Percentiles rank a stretch among this genome's conserved stretches.
Conservation (phyloP, 805 yeast genomes). For the Cyberlindnera euphorbiiphila region DNA sequence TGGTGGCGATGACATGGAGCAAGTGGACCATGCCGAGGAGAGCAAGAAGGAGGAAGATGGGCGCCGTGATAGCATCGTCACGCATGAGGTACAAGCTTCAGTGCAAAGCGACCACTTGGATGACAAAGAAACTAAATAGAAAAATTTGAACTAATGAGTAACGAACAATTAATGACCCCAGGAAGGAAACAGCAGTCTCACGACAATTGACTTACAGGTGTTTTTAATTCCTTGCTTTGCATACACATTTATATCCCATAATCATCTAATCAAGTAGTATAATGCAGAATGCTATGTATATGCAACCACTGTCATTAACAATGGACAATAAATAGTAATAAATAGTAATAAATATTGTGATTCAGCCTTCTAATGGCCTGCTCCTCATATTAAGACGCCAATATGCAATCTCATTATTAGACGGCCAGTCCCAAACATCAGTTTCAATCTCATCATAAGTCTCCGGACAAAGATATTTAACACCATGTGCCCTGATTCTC, state of each 20-base stretch:
- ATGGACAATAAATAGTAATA: constrained; percentile 2
- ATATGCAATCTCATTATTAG: constrained; percentile 21
- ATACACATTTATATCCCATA: neutral
- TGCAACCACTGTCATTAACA: neutral
- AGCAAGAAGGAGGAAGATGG: neutral
- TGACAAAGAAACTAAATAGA: too few relatives aligned
- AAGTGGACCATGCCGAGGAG: neutral
- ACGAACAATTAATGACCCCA: constrained; percentile 3
- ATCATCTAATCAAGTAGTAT: constrained; percentile 1
- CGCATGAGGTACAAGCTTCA: neutral
- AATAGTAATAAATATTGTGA: constrained; percentile 3
- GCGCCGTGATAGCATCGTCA: neutral
- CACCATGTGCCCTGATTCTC: constrained; percentile 37
- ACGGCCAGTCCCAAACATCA: constrained; percentile 37
- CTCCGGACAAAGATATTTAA: constrained; percentile 10
- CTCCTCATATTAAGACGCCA: constrained; percentile 14
- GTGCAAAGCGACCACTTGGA: neutral
- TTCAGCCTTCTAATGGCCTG: constrained; percentile 2
- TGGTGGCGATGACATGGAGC: neutral
- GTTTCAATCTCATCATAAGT: constrained; percentile 12
- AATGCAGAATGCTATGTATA: too few relatives aligned
- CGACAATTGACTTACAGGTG: constrained; percentile 5
- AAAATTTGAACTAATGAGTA: neutral
- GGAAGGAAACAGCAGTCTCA: constrained; percentile 6
- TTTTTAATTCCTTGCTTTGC: constrained; percentile 2